Percentiles rank a stretch among this genome's conserved stretches.
phyloP scores from a whole-genome alignment of 352 stramenopile genomes.

The Thalassiosira allenii region DNA sequence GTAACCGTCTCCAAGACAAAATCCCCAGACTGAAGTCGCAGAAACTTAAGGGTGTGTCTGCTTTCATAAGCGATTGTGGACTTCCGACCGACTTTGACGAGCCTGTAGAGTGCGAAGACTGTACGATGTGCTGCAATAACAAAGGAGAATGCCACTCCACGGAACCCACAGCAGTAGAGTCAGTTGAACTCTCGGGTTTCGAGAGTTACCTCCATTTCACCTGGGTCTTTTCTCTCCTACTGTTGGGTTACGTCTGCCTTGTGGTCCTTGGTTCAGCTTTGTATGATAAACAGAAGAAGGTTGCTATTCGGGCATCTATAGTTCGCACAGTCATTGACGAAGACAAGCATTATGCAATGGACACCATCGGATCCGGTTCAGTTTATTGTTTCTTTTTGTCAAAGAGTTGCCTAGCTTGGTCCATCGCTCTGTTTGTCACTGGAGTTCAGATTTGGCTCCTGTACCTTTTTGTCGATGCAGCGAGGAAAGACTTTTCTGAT shows the following conservation, averaged over 20 bases:
- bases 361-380: not conserved
- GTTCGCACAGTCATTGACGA: not conserved
- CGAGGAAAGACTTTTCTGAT: not conserved
- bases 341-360: not conserved
- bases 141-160: no score
- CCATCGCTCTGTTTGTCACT: not conserved
- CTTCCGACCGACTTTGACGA: constrained; percentile 45
- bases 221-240: not conserved
- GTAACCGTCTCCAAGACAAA: constrained; percentile 33
- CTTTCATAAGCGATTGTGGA: constrained; percentile 54
- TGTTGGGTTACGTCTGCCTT: not conserved
- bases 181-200: no score
- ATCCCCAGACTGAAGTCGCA: constrained; percentile 14
- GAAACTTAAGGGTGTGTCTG: no score
- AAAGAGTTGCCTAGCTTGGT: not conserved
- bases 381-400: not conserved
- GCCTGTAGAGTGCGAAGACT: constrained; percentile 25
- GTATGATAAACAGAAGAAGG: not conserved
- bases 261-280: not conserved
- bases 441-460: constrained; percentile 3
- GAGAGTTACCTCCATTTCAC: not conserved
- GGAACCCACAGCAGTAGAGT: no score
- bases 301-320: not conserved
- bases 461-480: not conserved
- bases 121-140: constrained; percentile 54